Percentiles rank a stretch among this genome's conserved stretches.
These are phyloP conservation scores for Flaveria ramosissima DNA, from an alignment of 129 eudicot species.

Conservation along the genomic window DNA sequence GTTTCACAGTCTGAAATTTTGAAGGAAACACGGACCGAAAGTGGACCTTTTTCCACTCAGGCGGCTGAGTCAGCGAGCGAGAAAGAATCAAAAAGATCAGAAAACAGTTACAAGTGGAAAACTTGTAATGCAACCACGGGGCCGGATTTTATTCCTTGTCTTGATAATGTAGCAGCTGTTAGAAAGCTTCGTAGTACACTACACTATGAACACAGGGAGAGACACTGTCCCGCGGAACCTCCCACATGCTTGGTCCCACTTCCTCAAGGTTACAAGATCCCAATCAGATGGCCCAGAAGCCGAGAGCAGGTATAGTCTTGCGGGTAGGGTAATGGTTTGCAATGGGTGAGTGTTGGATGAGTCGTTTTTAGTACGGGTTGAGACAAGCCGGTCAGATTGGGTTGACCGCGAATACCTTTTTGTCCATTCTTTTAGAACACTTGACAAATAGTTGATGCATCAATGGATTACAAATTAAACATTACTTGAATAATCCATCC, in stretches of 20 bases:
- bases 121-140: slow-evolving; percentile 49
- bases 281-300: slow-evolving; percentile 61
- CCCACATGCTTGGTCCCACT: slow-evolving; percentile 56
- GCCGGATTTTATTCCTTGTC: slow-evolving; percentile 57
- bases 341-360: not conserved
- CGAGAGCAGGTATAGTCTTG: slow-evolving; percentile 45
- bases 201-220: slow-evolving; percentile 62
- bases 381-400: not conserved
- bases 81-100: slow-evolving; percentile 38
- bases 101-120: slow-evolving; percentile 43
- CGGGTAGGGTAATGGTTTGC: not conserved
- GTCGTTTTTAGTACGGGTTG: not conserved
- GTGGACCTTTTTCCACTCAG: slow-evolving; percentile 48
- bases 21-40: slow-evolving; percentile 37
- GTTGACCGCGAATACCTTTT: not conserved
- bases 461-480: not conserved
- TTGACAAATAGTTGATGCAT: not conserved
- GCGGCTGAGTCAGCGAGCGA: slow-evolving; percentile 57
- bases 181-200: slow-evolving; percentile 36
- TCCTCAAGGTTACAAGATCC: slow-evolving; percentile 49
- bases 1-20: slow-evolving; percentile 43
- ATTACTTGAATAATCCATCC: not conserved
- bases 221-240: slow-evolving; percentile 58
- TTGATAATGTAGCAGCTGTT: slow-evolving; percentile 51
- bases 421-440: not conserved